Conservation (phyloP, 306 rosid genomes). For the Cicer arietinum region DNA sequence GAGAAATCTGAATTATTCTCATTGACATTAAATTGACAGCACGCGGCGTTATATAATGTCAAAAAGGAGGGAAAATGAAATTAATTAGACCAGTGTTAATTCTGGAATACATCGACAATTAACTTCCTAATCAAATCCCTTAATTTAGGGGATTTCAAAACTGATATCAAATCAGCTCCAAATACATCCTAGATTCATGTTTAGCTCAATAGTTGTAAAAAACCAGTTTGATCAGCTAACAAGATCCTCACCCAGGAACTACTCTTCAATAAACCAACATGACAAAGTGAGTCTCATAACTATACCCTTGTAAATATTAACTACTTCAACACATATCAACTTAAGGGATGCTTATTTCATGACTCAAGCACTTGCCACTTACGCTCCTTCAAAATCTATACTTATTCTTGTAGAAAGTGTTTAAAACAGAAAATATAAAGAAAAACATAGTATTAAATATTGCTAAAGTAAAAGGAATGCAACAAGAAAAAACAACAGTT, state of each 20-base stretch:
- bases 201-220: not conserved
- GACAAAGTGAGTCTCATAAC: slow-evolving; percentile 1
- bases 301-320: slow-evolving; percentile 18
- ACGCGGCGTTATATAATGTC: not conserved
- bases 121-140: not conserved
- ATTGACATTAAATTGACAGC: not conserved
- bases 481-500: slow-evolving; percentile 5
- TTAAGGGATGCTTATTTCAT: not conserved
- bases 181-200: not conserved
- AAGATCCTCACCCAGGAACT: slow-evolving; percentile 25
- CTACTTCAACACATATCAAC: not conserved
- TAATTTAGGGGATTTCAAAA: not conserved
- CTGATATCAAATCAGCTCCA: slow-evolving; percentile 1
- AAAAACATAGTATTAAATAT: slow-evolving; percentile 15
- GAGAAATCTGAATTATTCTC: slow-evolving; percentile 2
- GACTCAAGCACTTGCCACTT: not conserved
- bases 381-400: slow-evolving; percentile 19
- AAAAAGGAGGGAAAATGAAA: no score
- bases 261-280: slow-evolving; percentile 25
- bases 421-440: slow-evolving; percentile 3
- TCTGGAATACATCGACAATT: not conserved
- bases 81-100: not conserved
- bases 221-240: slow-evolving; percentile 3
- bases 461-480: not conserved
- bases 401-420: slow-evolving; percentile 7